A percentile compares a stretch with the other conserved stretches of the same genome.
Conservation (phyloP, 257 asterid genomes). For the Nicotiana tabacum region DNA sequence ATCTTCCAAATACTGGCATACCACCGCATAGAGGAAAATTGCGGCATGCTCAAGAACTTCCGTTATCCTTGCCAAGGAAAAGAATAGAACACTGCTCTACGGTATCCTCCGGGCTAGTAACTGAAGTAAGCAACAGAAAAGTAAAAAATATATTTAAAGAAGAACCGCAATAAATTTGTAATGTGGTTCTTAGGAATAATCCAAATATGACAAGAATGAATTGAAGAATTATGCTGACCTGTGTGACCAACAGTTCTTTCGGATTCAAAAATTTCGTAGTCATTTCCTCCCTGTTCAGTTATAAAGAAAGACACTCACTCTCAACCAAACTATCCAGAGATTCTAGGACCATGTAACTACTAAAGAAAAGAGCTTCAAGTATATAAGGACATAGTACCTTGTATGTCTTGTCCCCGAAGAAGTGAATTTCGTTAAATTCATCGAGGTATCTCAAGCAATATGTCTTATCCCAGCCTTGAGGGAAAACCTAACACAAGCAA, state of each 20-base stretch:
- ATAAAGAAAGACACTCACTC: background rate
- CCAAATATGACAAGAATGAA: background rate
- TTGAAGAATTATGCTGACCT: constrained; percentile 42
- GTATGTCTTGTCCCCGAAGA: constrained; percentile 95
- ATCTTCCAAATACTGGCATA: background rate
- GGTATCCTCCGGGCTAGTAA: constrained; percentile 78
- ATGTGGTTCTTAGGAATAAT: background rate
- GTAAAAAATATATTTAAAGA: background rate
- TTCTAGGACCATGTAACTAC: background rate
- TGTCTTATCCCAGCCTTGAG: constrained; percentile 97
- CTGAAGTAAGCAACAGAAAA: constrained; percentile 27
- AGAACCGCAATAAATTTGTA: background rate
- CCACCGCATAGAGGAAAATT: background rate
- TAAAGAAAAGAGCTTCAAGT: background rate
- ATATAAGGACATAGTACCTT: constrained; percentile 35
- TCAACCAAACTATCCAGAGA: background rate
- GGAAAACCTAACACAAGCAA: constrained; percentile 60
- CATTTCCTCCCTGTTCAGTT: constrained; percentile 81
- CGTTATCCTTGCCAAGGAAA: background rate
- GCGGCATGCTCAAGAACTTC: background rate
- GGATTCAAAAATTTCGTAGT: constrained; percentile 75
- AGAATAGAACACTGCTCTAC: constrained; percentile 34
- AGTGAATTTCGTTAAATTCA: constrained; percentile 79
- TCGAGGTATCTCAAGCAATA: constrained; percentile 80
- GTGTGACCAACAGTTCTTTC: constrained; percentile 86